A percentile compares a stretch with the other conserved stretches of the same genome.
phyloP scores from a whole-genome alignment of 176 grass and related monocot genomes.

The Phyllostachys edulis region DNA sequence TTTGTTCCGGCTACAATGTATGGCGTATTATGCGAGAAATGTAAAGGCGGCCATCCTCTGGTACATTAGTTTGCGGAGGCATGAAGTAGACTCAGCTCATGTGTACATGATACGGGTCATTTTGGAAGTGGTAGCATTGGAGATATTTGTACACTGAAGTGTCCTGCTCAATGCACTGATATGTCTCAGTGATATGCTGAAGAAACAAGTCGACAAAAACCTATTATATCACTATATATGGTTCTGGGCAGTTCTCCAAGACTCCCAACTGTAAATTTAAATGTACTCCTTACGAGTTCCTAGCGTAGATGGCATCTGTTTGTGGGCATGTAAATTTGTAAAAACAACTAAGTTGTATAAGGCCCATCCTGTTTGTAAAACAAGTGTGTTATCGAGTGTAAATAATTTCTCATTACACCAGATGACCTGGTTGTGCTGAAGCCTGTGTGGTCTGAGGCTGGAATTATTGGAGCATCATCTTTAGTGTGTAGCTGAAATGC shows the following conservation, averaged over 20 bases:
- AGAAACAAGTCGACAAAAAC: not conserved
- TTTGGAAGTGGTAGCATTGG: not conserved
- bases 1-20: not conserved
- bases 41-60: not conserved
- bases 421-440: not conserved
- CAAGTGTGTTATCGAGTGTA: not conserved
- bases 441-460: too few species aligned
- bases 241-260: not conserved
- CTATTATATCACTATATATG: not conserved
- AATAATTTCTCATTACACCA: not conserved
- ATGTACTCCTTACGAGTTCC: not conserved
- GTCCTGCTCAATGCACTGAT: not conserved
- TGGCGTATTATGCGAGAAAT: not conserved
- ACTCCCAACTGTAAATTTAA: not conserved
- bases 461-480: not conserved
- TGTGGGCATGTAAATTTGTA: not conserved
- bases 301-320: not conserved
- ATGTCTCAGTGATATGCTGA: not conserved
- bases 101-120: not conserved
- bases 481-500: not conserved
- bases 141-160: not conserved
- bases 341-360: not conserved
- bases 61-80: not conserved
- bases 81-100: not conserved
- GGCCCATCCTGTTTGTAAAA: not conserved